phyloP scores from a whole-genome alignment of 257 asterid species.

The Fraxinus anomala region DNA sequence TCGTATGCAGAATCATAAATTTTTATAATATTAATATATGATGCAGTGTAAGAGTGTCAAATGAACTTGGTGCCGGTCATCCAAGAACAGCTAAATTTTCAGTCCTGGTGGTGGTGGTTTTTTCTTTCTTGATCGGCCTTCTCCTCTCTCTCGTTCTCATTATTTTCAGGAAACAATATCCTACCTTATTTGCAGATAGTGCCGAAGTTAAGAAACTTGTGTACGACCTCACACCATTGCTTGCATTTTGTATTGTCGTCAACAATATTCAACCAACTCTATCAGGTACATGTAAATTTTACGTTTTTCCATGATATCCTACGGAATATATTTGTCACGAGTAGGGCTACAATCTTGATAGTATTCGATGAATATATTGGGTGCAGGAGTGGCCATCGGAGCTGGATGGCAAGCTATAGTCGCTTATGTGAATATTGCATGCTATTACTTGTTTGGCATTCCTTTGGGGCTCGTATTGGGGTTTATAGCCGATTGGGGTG shows the following conservation, averaged over 20 bases:
- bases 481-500: constrained; percentile 48
- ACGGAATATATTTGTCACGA: too few relatives aligned
- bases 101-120: constrained; percentile 52
- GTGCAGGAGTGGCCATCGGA: constrained; percentile 80
- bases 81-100: constrained; percentile 73
- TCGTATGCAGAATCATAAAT: too few relatives aligned
- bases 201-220: constrained; percentile 43
- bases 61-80: constrained; percentile 70
- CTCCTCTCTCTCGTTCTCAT: constrained; percentile 39
- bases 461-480: constrained; percentile 66
- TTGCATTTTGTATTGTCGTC: constrained; percentile 53
- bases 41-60: constrained; percentile 59
- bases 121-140: constrained; percentile 49
- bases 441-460: constrained; percentile 69
- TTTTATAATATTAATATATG: neutral
- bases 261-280: constrained; percentile 68
- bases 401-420: constrained; percentile 90
- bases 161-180: constrained; percentile 50
- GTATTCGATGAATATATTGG: neutral
- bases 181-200: constrained; percentile 47
- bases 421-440: constrained; percentile 65
- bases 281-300: constrained; percentile 46
- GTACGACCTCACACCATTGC: constrained; percentile 54
- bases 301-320: neutral
- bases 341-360: too few relatives aligned